Base-by-base conservation (phyloP, 257 asterid species). In the Rubia yunnanensis region DNA sequence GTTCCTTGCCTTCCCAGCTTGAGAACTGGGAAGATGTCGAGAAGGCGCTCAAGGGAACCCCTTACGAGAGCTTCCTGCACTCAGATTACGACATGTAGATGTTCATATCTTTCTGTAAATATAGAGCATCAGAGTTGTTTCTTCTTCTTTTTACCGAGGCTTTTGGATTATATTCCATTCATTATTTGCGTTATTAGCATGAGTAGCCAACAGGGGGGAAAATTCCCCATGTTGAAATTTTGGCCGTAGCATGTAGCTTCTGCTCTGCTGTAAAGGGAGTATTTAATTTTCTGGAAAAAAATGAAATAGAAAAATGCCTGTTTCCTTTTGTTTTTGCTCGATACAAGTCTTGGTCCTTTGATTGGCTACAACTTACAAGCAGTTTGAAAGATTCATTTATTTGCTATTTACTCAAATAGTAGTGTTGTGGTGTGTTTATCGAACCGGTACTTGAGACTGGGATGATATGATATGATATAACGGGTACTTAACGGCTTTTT, bases 1-100 rank as follows among this genome's bases (percentile, higher is more conserved):
- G 97, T 22, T 63, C 94, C 2, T 63, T 92, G 63, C 81, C 96
- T 14, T 77, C 85, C 5, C 97, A 89, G 74, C 88, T 90, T 38
- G 94, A 81, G 38, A 92, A 89, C 32, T 92, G 99, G 99, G 83
- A 61, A 10, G 99, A 92, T 17, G 77, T 92, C 20, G 74, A 81
- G 65, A 85, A 80, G 70, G 68, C 85, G 4, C 96, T 92, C 44
- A 78, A 76, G 75, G 96, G 95, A 69, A 87, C 99, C 15, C 84
- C 68, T 52, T 92, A 84, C 38, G 82, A 88, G 66, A 78, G 79
- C 74, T 92, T 71, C 72, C 72, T 92, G 52, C 60, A 73, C 0
- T 79, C 81, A 39, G 96, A 92, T 80, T 89, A 89, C 79, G 70
- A 79, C 81, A 65, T 81, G 73, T 85, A 78, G 77, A 72, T 72